These are phyloP conservation scores for Veloboletus limbatus DNA, from an alignment of 1,284 basidiomycete species.

Conservation along the genomic window DNA sequence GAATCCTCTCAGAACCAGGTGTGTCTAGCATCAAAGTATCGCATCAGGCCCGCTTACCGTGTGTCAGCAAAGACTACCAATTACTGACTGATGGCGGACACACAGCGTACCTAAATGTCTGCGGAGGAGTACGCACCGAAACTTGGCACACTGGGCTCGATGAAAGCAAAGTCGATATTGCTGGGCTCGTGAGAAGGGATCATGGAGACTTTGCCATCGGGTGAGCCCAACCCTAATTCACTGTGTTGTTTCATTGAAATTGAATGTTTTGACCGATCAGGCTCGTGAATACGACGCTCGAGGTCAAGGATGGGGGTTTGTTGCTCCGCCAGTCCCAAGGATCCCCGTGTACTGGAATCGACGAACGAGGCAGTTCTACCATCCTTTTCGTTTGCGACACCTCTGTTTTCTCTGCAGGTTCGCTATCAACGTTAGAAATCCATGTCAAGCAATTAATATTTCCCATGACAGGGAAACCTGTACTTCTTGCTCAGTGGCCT, in stretches of 20 bases:
- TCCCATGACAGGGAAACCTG: slow-evolving; percentile 43
- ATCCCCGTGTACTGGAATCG: slow-evolving; percentile 51
- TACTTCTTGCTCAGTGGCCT: slow-evolving; percentile 58
- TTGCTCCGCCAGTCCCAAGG: slow-evolving; percentile 56
- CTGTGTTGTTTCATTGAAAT: neutral
- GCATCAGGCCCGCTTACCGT: slow-evolving; percentile 8
- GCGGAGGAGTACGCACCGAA: slow-evolving; percentile 53
- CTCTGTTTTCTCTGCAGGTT: slow-evolving; percentile 48
- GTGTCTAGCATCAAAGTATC: neutral
- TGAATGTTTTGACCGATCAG: slow-evolving; percentile 35
- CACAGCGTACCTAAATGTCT: slow-evolving; percentile 59
- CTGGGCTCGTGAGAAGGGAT: slow-evolving; percentile 56
- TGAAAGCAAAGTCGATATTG: slow-evolving; percentile 50
- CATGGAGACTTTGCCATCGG: slow-evolving; percentile 73
- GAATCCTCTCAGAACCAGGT: slow-evolving; percentile 55
- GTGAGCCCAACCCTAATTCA: slow-evolving; percentile 38
- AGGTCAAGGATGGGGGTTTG: slow-evolving; percentile 45
- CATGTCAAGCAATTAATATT: neutral
- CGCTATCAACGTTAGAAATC: neutral
- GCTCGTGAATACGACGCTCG: slow-evolving; percentile 58
- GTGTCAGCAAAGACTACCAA: slow-evolving; percentile 60
- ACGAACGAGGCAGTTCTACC: slow-evolving; percentile 52
- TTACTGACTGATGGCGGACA: slow-evolving; percentile 47
- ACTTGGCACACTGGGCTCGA: slow-evolving; percentile 55
- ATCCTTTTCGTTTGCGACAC: slow-evolving; percentile 71